Conservation (phyloP, 192 early-diverging fungal species). For the Irineochytrium annulatum region DNA sequence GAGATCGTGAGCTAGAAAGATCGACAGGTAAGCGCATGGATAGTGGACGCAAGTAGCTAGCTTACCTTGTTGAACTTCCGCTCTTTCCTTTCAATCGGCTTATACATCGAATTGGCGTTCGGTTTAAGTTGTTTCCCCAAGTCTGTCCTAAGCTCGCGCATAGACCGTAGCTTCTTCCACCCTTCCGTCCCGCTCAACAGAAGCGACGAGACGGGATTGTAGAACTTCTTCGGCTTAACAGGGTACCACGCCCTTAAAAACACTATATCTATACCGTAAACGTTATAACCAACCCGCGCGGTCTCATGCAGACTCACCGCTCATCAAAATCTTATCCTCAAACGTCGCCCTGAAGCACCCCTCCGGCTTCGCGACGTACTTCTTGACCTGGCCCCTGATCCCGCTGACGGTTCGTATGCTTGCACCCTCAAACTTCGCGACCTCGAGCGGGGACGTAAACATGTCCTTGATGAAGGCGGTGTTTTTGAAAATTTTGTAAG, state of each 20-base stretch:
- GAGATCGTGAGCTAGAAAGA: slow-evolving; percentile 64
- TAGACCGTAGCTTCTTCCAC: slow-evolving; percentile 87
- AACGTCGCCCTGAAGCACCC: slow-evolving; percentile 96
- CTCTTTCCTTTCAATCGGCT: slow-evolving; percentile 66
- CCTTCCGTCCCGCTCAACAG: slow-evolving; percentile 68
- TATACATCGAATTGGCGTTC: slow-evolving; percentile 85
- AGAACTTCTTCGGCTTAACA: slow-evolving; percentile 90
- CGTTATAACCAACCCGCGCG: not conserved
- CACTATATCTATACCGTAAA: slow-evolving; percentile 74
- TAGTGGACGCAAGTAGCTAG: not conserved
- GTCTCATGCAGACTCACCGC: slow-evolving; percentile 47
- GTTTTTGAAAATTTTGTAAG: slow-evolving; percentile 94
- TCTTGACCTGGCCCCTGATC: slow-evolving; percentile 97
- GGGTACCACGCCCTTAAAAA: slow-evolving; percentile 97
- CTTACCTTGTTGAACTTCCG: slow-evolving; percentile 68
- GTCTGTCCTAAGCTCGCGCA: slow-evolving; percentile 77
- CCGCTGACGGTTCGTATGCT: slow-evolving; percentile 93
- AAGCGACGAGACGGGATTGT: slow-evolving; percentile 95
- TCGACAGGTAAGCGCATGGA: not conserved
- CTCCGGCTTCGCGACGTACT: slow-evolving; percentile 72
- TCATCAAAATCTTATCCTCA: slow-evolving; percentile 95
- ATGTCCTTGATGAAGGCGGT: slow-evolving; percentile 97
- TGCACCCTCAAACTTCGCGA: slow-evolving; percentile 98
- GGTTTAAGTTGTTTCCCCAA: slow-evolving; percentile 60
- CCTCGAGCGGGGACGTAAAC: slow-evolving; percentile 94